A percentile compares a stretch with the other conserved stretches of the same genome.
phyloP scores from a whole-genome alignment of 306 rosid species.

The Vigna reflexopilosa region DNA sequence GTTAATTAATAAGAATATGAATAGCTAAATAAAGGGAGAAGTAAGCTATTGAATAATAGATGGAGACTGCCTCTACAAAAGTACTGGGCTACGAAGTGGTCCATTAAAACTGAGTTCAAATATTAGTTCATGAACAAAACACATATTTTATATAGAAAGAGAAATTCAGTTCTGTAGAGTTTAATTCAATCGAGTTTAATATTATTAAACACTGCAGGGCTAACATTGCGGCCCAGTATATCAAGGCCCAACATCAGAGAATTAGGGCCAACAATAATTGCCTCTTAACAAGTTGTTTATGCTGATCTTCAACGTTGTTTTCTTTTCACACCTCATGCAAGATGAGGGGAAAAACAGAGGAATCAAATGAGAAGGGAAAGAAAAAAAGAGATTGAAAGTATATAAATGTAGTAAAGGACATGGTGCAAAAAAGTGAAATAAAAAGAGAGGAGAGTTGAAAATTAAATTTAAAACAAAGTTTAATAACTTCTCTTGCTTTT shows the following conservation, averaged over 20 bases:
- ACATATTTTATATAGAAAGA: too few species aligned
- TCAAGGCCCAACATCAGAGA: neutral
- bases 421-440: neutral
- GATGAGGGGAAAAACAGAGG: neutral
- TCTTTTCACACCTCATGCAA: too few species aligned
- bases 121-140: neutral
- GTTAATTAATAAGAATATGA: neutral
- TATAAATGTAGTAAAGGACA: neutral
- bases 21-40: neutral
- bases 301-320: too few species aligned
- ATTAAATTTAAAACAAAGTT: neutral
- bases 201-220: neutral
- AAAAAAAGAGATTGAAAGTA: too few species aligned
- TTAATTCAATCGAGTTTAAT: neutral
- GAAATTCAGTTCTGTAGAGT: neutral
- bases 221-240: neutral
- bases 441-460: neutral
- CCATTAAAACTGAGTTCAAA: neutral
- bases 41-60: neutral
- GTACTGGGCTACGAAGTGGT: neutral
- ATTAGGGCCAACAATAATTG: neutral
- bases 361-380: too few species aligned
- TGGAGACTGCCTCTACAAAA: neutral
- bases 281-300: neutral
- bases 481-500: too few species aligned